A percentile compares a stretch with the other conserved stretches of the same genome.
phyloP scores from a whole-genome alignment of 1,284 basidiomycete genomes.

The Xerocomus minutiporus region DNA sequence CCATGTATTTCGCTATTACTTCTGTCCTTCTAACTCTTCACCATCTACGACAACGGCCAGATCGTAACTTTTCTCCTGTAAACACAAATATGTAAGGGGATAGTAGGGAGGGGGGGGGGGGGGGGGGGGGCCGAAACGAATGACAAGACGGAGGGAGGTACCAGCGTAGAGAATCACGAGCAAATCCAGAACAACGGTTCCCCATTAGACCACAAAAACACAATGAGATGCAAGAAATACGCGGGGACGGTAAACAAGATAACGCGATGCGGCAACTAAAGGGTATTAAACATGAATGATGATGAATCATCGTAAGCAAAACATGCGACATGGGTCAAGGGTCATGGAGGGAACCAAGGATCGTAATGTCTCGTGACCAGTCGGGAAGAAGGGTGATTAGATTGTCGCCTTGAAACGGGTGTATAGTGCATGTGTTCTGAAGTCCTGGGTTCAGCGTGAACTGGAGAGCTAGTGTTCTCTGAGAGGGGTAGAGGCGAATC shows the following conservation, averaged over 20 bases:
- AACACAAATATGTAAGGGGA: constrained; percentile 21
- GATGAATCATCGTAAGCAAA: constrained; percentile 31
- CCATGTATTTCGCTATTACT: constrained; percentile 29
- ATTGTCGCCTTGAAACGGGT: constrained; percentile 28
- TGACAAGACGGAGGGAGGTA: constrained; percentile 8
- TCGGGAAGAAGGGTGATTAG: constrained; percentile 21
- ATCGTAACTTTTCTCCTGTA: constrained; percentile 23
- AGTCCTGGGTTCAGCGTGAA: constrained; percentile 9
- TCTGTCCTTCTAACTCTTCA: constrained; percentile 26
- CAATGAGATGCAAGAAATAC: constrained; percentile 23
- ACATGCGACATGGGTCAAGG: constrained; percentile 19
- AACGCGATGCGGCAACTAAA: constrained; percentile 27
- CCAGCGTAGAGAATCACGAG: constrained; percentile 18
- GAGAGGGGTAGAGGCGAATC: background rate
- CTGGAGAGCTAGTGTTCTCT: constrained; percentile 14
- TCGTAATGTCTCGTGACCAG: constrained; percentile 25
- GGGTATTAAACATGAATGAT: constrained; percentile 30
- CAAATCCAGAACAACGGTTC: constrained; percentile 17
- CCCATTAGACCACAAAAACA: constrained; percentile 25
- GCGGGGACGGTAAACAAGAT: constrained; percentile 30
- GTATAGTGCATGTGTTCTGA: constrained; percentile 15
- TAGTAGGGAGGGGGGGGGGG: background rate
- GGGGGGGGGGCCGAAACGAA: constrained; percentile 9
- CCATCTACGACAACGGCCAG: constrained; percentile 30
- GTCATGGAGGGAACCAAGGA: constrained; percentile 10